Evolutionary conservation across 768 basidiomycete species (phyloP), one percentile per base, ranked within the genome.

Genomic region (Collybiopsis confluens): DNA sequence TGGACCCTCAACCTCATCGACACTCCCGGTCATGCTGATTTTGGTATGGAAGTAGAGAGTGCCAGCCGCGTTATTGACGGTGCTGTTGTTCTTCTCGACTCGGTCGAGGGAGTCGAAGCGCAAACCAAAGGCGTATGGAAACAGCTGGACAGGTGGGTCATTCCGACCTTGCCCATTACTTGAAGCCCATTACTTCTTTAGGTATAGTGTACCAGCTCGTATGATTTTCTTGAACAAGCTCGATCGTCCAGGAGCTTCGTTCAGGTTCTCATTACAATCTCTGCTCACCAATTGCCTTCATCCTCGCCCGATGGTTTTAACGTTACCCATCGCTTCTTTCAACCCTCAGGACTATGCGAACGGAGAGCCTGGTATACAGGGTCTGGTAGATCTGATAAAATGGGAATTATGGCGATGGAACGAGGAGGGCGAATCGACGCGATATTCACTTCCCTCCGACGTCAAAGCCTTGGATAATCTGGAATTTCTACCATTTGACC

Each of bases 11-110:
- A 93, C 64, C 79, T 95, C 42, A 85, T 94, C 43, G 92, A 95
- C 62, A 94, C 92, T 2, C 92, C 92, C 15, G 92, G 92, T 33
- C 92, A 95, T 69, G 92, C 90, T 4, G 92, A 95, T 66, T 95
- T 95, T 69, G 92, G 92, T n/a, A 93, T 94, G 91, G 92, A 95
- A 63, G 92, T 95, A 24, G 92, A 94, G 69, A 90, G 91, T 62
- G 92, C 92, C 7, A 93, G 91, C 62, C 83, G 92, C 26, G 87
- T 95, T 15, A 82, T 93, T 3, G 92, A 95, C 58, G 92, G 92
- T 53, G 92, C 91, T 15, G 84, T 95, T 26, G 88, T 95, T 27
- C 69, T 95, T 28, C 81, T 95, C 41, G 92, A 95, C 68, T 88
- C 91, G 0, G 92, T 95, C 0, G 92, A 94, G 69, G 92, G 92